Base-by-base conservation (phyloP, 345 rosid genomes). In the Tarenaya hassleriana region DNA sequence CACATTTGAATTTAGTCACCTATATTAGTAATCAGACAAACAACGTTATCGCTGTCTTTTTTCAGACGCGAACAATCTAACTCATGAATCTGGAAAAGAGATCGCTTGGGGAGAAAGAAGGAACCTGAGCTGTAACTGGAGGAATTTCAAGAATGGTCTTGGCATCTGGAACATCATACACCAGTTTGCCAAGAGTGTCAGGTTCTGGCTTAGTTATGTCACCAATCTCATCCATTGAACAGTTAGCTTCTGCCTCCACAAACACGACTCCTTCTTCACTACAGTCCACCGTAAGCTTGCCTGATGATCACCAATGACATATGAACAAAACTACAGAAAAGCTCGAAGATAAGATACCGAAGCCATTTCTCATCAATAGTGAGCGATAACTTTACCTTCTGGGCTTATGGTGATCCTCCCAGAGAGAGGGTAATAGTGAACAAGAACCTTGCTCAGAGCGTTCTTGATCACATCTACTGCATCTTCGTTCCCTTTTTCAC, bases 111-210 rank as follows among this genome's bases (percentile, higher is more conserved):
- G 46, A 44, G 19, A 40, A 68, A 50, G 63, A 43, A 31, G 19
- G 56, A 33, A 90, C 97, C 94, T 90, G 94, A 76, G 95, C 95
- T 0, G 78, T 74, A n/a, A 90, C 75, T 61, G 83, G 97, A 63
- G 97, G 97, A 32, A 83, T 80, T 47, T 90, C 84, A n/a, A 90
- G 78, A 47, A 90, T 79, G 66, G 78, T 90, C 40, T 75, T 81
- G 6, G 97, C 94, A 16, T 75, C 91, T 33, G 80, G 94, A 58
- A 90, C 70, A 55, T 83, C 83, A 60, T 75, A 90, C 57, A 86
- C 95, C 54, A 90, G 79, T 58, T 83, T 90, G 41, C 86, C 84
- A 44, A 86, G 76, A 10, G 84, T 78, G 47, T 71, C 80, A 0
- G 94, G 83, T 19, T 86, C 83, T 0, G 90, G 94, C 65, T 90